Evolutionary conservation across 768 basidiomycete genomes (phyloP), one percentile per base, ranked within the genome.

Genomic region (Sporobolomyces pararoseus): DNA sequence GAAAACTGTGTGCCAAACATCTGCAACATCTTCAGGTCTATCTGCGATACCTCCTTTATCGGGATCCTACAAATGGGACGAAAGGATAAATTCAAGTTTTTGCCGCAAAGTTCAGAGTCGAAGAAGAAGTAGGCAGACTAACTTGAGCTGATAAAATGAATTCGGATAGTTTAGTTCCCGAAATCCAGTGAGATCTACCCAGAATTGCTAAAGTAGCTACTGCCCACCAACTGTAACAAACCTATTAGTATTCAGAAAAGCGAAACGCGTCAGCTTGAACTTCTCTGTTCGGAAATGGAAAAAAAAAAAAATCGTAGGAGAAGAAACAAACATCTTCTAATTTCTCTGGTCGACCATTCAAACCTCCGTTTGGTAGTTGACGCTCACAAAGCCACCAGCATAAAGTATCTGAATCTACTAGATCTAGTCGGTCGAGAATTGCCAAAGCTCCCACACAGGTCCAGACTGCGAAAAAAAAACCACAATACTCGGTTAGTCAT

Each of bases 171-270:
- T 89, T 90, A 25, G 88, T 84, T 1, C 86, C 82, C 77, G 97
- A 88, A 76, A 99, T 95, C 91, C 94, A 98, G 0, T 84, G 80
- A 5, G 93, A 78, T 76, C 88, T 90, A 51, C 86, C 84, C 49
- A 99, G 79, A 65, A 97, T 94, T 31, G 91, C 86, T 61, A 98
- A 79, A 0, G 90, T 82, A 2, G 96, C 94, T 7, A 98, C 84
- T 6, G 93, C 91, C 93, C 93, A 99, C 81, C 91, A 92, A 75
- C 90, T 91, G 80, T 99, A 99, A 81, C 96, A 99, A 23, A 97
- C 91, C 92, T 95, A 68, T 19, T 3, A n/a, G 9, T n/a, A n/a
- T n/a, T n/a, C n/a, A n/a, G n/a, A n/a, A n/a, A n/a, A n/a, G n/a
- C n/a, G n/a, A n/a, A n/a, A n/a, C n/a, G n/a, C n/a, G n/a, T n/a